A percentile compares a stretch with the other conserved stretches of the same genome.
Conservation (phyloP, 2,329 filamentous ascomycete genomes). For the Colletotrichum filicis region DNA sequence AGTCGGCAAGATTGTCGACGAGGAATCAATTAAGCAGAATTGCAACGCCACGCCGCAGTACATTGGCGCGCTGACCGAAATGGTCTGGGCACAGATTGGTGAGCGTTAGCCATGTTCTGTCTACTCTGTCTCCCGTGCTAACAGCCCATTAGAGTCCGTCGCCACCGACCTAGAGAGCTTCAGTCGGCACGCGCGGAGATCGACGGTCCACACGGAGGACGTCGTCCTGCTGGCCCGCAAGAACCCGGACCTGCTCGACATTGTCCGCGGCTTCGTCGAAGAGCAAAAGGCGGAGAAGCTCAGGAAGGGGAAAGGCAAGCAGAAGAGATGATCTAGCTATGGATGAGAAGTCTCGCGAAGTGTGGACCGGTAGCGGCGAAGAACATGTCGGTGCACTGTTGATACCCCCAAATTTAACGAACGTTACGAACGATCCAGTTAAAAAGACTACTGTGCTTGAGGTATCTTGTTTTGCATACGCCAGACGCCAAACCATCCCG, state of each 20-base stretch:
- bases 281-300: slow-evolving; percentile 59
- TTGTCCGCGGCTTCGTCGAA: slow-evolving; percentile 78
- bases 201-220: slow-evolving; percentile 85
- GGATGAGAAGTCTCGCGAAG: too few species aligned
- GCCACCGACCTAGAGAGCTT: slow-evolving; percentile 67
- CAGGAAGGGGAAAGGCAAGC: slow-evolving; percentile 33
- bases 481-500: not conserved
- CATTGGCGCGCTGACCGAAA: slow-evolving; percentile 85
- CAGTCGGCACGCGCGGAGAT: slow-evolving; percentile 81
- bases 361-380: too few species aligned
- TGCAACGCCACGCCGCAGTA: slow-evolving; percentile 93
- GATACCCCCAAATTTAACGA: slow-evolving; percentile 25
- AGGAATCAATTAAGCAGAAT: slow-evolving; percentile 77
- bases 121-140: not conserved
- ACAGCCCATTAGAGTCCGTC: slow-evolving; percentile 58
- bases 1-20: slow-evolving; percentile 88
- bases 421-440: not conserved
- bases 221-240: slow-evolving; percentile 87
- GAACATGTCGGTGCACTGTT: not conserved
- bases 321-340: not conserved
- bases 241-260: slow-evolving; percentile 84
- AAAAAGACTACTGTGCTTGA: not conserved
- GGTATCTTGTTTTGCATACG: slow-evolving; percentile 4
- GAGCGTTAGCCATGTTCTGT: not conserved
- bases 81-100: slow-evolving; percentile 86